phyloP scores from a whole-genome alignment of 106 monocot species.

The Vanilla planifolia region DNA sequence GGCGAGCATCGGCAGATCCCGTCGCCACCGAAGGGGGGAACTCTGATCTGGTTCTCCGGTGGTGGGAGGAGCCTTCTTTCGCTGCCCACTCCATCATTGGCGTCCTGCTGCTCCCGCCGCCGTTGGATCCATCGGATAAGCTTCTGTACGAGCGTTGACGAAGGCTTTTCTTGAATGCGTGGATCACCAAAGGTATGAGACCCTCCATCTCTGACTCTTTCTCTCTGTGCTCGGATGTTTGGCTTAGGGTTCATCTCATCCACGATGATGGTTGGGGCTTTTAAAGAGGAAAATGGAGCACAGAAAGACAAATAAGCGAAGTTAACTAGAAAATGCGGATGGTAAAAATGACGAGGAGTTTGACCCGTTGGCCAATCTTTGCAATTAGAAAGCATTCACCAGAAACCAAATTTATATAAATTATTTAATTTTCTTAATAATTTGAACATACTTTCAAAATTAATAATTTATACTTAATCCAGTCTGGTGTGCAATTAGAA shows the following conservation, averaged over 20 bases:
- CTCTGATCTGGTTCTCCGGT: conserved; percentile 12
- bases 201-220: not conserved
- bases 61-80: conserved; percentile 8
- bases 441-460: no score
- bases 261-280: not conserved
- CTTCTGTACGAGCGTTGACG: not conserved
- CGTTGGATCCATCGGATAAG: not conserved
- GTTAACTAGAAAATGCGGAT: no score
- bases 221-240: not conserved
- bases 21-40: not conserved
- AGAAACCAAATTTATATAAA: no score
- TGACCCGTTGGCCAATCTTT: no score
- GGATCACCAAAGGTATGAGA: conserved; percentile 2
- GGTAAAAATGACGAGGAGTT: no score
- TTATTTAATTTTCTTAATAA: no score
- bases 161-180: conserved; percentile 6
- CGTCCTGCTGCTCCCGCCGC: conserved; percentile 5
- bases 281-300: not conserved
- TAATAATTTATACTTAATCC: no score
- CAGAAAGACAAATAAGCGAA: no score
- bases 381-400: no score
- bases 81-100: conserved; percentile 1
- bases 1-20: conserved; percentile 4
- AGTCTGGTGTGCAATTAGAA: no score
- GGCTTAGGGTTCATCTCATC: not conserved